These are phyloP conservation scores for Ophiostoma novo-ulmi DNA, from an alignment of 2,329 filamentous ascomycete genomes.

Conservation along the genomic window DNA sequence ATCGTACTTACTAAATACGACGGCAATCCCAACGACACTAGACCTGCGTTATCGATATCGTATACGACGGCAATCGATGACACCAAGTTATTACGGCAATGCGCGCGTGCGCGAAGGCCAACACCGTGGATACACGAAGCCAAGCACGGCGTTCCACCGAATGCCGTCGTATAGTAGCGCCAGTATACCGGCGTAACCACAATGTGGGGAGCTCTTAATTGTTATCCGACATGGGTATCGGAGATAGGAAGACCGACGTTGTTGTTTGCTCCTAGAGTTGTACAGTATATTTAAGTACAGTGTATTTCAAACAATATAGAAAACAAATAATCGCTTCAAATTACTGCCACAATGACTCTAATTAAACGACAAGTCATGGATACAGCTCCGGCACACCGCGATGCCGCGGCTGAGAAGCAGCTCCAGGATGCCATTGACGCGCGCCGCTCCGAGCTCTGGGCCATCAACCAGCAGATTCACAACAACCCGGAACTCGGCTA, in stretches of 20 bases:
- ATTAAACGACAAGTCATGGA: neutral
- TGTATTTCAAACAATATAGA: neutral
- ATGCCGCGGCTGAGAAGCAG: slow-evolving; percentile 14
- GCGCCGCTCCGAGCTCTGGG: slow-evolving; percentile 8
- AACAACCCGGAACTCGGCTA: slow-evolving; percentile 46
- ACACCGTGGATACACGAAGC: neutral
- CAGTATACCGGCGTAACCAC: neutral
- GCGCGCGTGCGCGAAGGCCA: no score
- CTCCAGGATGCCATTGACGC: slow-evolving; percentile 12
- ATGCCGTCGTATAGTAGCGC: neutral
- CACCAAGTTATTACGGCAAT: no score
- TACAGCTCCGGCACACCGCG: neutral
- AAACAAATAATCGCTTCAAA: neutral
- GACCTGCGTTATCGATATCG: no score
- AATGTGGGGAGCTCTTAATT: neutral
- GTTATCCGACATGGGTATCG: neutral
- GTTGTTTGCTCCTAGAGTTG: neutral
- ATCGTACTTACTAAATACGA: no score
- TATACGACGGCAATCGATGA: no score
- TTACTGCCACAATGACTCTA: neutral
- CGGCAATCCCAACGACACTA: no score
- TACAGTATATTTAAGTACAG: no score
- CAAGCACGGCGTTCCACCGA: neutral
- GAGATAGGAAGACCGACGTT: neutral
- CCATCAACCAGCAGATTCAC: slow-evolving; percentile 30